phyloP scores from a whole-genome alignment of 495 filamentous ascomycete species.

The Talaromyces proteolyticus region DNA sequence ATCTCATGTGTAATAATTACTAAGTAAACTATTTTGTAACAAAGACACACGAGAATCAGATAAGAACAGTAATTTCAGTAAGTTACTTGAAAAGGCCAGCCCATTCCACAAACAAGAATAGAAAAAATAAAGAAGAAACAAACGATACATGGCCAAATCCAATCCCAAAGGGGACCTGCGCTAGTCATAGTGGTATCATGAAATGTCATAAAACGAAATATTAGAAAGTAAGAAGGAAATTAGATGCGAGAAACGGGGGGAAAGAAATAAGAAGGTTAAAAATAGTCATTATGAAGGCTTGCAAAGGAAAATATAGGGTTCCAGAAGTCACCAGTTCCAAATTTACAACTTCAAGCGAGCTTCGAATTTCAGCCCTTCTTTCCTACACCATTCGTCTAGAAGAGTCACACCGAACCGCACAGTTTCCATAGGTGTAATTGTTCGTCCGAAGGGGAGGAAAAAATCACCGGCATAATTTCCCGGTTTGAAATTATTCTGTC shows the following conservation, averaged over 20 bases:
- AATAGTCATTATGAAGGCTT: not conserved
- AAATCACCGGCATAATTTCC: constrained; percentile 38
- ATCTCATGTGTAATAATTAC: too few relatives aligned
- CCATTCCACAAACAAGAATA: not conserved
- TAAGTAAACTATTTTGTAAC: too few relatives aligned
- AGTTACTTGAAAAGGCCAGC: not conserved
- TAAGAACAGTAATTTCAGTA: not conserved
- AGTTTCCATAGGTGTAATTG: constrained; percentile 38
- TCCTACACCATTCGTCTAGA: constrained; percentile 40
- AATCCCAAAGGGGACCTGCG: not conserved
- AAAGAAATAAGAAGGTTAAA: constrained; percentile 3
- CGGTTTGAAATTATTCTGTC: constrained; percentile 20
- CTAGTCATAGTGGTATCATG: constrained; percentile 36
- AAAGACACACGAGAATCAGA: too few relatives aligned
- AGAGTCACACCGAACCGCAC: constrained; percentile 39
- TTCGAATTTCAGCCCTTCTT: constrained; percentile 37
- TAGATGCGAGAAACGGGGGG: not conserved
- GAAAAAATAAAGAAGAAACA: not conserved
- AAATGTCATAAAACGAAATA: not conserved
- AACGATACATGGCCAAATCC: not conserved
- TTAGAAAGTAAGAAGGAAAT: not conserved
- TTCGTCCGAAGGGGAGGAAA: constrained; percentile 34
- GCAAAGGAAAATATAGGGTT: not conserved
- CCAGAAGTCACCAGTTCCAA: too few relatives aligned
- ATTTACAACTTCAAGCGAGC: constrained; percentile 15